A percentile compares a stretch with the other conserved stretches of the same genome.
These are phyloP conservation scores for Aspergillus pseudonomiae DNA, from an alignment of 2,329 filamentous ascomycete genomes.

Conservation along the genomic window DNA sequence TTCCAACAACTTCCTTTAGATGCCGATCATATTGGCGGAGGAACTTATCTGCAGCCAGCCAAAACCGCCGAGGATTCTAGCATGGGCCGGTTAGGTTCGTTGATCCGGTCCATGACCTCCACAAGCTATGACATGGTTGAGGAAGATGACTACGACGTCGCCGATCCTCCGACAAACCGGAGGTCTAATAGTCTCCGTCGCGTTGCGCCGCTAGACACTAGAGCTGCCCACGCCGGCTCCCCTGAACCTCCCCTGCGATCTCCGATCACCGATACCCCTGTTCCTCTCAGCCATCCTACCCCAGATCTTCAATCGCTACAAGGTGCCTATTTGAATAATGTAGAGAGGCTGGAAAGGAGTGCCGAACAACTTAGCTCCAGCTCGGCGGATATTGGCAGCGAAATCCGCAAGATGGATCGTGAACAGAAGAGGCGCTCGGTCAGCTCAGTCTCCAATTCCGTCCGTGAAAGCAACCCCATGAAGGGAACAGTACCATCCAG, in stretches of 20 bases:
- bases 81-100: constrained; percentile 32
- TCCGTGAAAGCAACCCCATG: constrained; percentile 44
- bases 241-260: constrained; percentile 41
- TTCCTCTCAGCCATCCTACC: constrained; percentile 51
- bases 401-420: constrained; percentile 49
- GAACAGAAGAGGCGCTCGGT: constrained; percentile 49
- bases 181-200: constrained; percentile 29
- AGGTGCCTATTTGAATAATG: constrained; percentile 54
- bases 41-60: constrained; percentile 32
- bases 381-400: constrained; percentile 48
- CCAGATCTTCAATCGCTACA: constrained; percentile 54
- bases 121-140: constrained; percentile 51
- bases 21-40: constrained; percentile 35
- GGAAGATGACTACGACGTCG: constrained; percentile 49
- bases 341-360: constrained; percentile 52
- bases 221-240: constrained; percentile 18
- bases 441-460: constrained; percentile 41
- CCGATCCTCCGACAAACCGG: constrained; percentile 29
- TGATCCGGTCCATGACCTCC: constrained; percentile 42
- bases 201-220: constrained; percentile 33
- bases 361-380: constrained; percentile 53
- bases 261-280: constrained; percentile 44
- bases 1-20: constrained; percentile 37
- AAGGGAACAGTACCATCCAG: constrained; percentile 45
- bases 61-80: constrained; percentile 28